Evolutionary conservation across 345 rosid genomes (phyloP), one percentile per base, ranked within the genome.

Genomic region (Angophora floribunda): DNA sequence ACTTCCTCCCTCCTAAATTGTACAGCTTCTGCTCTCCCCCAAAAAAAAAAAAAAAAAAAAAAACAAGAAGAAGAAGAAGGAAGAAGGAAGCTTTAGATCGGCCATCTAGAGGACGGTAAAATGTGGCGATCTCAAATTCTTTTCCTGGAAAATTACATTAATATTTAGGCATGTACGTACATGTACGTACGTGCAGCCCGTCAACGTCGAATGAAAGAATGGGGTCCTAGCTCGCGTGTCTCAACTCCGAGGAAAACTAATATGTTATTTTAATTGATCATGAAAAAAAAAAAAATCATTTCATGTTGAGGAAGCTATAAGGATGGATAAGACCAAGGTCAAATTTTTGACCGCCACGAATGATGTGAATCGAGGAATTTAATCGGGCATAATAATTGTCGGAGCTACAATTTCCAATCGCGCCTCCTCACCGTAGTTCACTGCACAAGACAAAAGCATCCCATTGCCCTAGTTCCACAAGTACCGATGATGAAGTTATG

Each of bases 1-100:
- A 95, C 85, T 95, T 95, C 57, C 96, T 89, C 2, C 92, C 96
- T 44, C 96, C 96, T 63, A 94, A 90, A 16, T 21, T 44, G 87
- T 92, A 90, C 91, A 95, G 78, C 47, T 88, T 93, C 97, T 95
- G 94, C 28, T 51, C 47, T 85, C 14, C 65, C 21, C 9, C 44
- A 3, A 5, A 85, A 22, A 22, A 7, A 52, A 4, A 36, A 3
- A 5, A 85, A 22, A 22, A 22, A 52, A 4, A 36, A 36, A 36
- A 36, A 36, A 36, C 41, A 36, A 50, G 32, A 85, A 85, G 32
- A 22, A 30, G 11, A 9, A 7, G 30, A n/a, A 36, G 61, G 19
- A 85, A 41, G n/a, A 85, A 85, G 16, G 41, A 85, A 85, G 53
- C 3, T 41, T 16, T 22, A 49, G 41, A 7, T 52, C 47, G 44